These are phyloP conservation scores for Saccharomycodes ludwigii DNA, from an alignment of 805 yeast species.

Conservation along the genomic window DNA sequence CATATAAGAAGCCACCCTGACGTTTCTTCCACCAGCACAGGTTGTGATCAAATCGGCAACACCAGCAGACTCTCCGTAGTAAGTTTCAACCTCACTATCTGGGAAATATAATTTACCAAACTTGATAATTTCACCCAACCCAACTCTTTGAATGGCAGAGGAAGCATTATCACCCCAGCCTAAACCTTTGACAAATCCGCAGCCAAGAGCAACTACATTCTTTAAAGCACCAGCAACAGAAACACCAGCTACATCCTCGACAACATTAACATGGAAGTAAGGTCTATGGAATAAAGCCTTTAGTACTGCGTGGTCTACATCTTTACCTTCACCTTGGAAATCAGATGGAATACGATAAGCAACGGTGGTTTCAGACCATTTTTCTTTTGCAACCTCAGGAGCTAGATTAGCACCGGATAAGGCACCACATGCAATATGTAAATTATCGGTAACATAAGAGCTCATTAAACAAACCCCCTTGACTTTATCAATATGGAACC, in stretches of 20 bases:
- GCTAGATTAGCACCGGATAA: constrained; percentile 96
- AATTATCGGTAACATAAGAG: constrained; percentile 61
- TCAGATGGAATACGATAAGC: constrained; percentile 74
- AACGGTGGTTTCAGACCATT: constrained; percentile 96
- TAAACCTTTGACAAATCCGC: constrained; percentile 93
- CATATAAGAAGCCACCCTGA: constrained; percentile 77
- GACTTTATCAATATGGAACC: constrained; percentile 55
- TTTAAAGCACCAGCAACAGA: constrained; percentile 95
- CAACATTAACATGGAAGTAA: constrained; percentile 91
- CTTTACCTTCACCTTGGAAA: constrained; percentile 30
- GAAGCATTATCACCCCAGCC: constrained; percentile 99
- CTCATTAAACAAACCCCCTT: constrained; percentile 79
- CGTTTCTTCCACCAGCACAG: constrained; percentile 96
- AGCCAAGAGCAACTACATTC: constrained; percentile 91
- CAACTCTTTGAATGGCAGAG: constrained; percentile 95
- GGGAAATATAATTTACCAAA: constrained; percentile 80
- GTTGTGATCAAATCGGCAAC: constrained; percentile 97
- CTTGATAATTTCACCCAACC: constrained; percentile 77
- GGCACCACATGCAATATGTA: constrained; percentile 90
- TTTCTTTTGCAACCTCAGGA: constrained; percentile 88
- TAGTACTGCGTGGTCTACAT: constrained; percentile 56
- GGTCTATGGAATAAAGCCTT: constrained; percentile 90
- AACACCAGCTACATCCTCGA: constrained; percentile 90
- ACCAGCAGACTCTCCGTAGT: constrained; percentile 91
- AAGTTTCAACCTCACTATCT: constrained; percentile 60